Percentiles rank a stretch among this genome's conserved stretches.
These are phyloP conservation scores for Kuraishia molischiana DNA, from an alignment of 805 yeast genomes.

Conservation along the genomic window DNA sequence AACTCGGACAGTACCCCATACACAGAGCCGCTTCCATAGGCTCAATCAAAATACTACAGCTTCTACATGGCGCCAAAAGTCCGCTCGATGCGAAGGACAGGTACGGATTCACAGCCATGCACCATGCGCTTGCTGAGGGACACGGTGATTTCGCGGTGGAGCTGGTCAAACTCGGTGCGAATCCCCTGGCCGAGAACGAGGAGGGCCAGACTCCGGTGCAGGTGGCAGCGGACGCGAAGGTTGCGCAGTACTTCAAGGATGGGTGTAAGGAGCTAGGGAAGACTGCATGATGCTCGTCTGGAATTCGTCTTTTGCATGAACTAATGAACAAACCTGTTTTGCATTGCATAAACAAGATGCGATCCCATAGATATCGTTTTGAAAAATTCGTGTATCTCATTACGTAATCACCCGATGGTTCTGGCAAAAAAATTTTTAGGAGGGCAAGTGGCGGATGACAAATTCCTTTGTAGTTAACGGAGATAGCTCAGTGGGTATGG, in stretches of 20 bases:
- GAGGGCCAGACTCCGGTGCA: constrained; percentile 48
- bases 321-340: background rate
- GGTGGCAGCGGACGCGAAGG: constrained; percentile 47
- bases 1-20: constrained; percentile 52
- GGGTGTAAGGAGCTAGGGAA: constrained; percentile 14
- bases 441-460: too few species aligned
- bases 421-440: too few species aligned
- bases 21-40: constrained; percentile 85
- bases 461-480: too few species aligned
- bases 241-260: constrained; percentile 25
- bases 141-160: constrained; percentile 64
- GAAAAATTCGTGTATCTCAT: background rate
- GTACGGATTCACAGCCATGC: constrained; percentile 79
- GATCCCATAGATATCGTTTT: background rate
- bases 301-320: background rate
- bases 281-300: background rate
- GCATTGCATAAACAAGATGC: background rate
- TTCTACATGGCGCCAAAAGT: constrained; percentile 40
- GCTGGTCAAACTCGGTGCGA: constrained; percentile 63
- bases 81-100: constrained; percentile 62
- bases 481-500: too few species aligned
- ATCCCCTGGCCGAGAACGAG: constrained; percentile 29
- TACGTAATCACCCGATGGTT: too few species aligned
- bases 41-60: constrained; percentile 40
- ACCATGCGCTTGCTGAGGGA: constrained; percentile 88